phyloP scores from a whole-genome alignment of 148 eudicot genomes.

The Amaranthus cruentus region DNA sequence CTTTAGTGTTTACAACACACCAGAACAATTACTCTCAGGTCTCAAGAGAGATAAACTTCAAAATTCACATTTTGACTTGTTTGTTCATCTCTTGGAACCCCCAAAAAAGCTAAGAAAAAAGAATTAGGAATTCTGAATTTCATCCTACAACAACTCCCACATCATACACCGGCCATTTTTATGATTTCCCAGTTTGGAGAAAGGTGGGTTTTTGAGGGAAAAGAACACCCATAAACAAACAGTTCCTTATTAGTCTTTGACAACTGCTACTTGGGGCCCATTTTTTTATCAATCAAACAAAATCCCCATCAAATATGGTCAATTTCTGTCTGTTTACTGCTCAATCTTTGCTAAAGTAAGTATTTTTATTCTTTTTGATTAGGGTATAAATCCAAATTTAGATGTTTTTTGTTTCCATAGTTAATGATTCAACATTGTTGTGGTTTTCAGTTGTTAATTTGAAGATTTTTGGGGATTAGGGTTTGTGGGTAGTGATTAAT shows the following conservation, averaged over 20 bases:
- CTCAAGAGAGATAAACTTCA: not conserved
- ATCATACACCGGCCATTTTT: not conserved
- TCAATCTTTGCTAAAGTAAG: slow-evolving; percentile 22
- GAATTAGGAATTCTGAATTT: not conserved
- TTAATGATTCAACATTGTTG: slow-evolving; percentile 22
- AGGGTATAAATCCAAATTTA: slow-evolving; percentile 1
- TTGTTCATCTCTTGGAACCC: not conserved
- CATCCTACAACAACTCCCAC: slow-evolving; percentile 14
- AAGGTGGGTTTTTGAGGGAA: not conserved
- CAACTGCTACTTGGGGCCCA: slow-evolving; percentile 11
- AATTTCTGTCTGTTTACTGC: slow-evolving; percentile 9
- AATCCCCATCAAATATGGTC: slow-evolving; percentile 12
- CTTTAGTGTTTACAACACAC: not conserved
- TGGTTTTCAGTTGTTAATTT: slow-evolving; percentile 23
- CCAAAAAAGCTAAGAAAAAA: not conserved
- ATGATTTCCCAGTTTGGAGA: not conserved
- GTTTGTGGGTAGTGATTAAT: slow-evolving; percentile 33
- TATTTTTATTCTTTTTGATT: slow-evolving; percentile 10
- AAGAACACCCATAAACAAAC: slow-evolving; percentile 1
- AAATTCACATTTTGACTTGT: too few species aligned
- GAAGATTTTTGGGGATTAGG: slow-evolving; percentile 33
- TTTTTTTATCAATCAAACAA: slow-evolving; percentile 15
- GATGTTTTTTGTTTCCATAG: slow-evolving; percentile 1
- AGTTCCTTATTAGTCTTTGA: slow-evolving; percentile 8
- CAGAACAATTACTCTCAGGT: not conserved